Evolutionary conservation across 1,284 basidiomycete genomes (phyloP).

Genomic region (Malassezia arunalokei): DNA sequence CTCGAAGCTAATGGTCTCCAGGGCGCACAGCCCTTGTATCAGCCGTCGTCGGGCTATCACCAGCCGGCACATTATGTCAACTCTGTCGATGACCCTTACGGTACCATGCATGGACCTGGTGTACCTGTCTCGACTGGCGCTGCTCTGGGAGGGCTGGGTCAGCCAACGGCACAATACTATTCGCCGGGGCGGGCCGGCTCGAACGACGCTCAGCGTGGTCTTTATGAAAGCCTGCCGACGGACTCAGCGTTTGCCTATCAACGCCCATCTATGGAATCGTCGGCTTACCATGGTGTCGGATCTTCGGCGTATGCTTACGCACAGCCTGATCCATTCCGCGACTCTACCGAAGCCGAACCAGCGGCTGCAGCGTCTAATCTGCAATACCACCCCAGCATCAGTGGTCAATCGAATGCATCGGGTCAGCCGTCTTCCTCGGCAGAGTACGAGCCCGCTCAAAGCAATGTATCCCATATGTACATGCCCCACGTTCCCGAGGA

Average conservation of each 20-base stretch:
- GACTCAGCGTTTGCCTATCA: neutral
- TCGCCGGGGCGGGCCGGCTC: neutral
- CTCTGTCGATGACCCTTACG: neutral
- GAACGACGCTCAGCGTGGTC: neutral
- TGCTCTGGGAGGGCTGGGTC: neutral
- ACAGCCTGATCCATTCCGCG: neutral
- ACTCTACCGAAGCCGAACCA: neutral
- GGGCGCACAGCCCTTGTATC: slow-evolving; percentile 2
- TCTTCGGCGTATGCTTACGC: neutral
- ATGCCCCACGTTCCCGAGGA: neutral
- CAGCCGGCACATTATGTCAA: slow-evolving; percentile 2
- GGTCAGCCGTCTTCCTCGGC: slow-evolving; percentile 1
- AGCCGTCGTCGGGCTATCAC: slow-evolving; percentile 8
- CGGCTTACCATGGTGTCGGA: neutral
- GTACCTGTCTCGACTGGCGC: neutral
- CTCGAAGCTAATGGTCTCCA: neutral
- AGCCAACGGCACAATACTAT: neutral
- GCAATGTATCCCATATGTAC: neutral
- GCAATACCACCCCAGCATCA: neutral
- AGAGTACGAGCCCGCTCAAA: slow-evolving; percentile 4
- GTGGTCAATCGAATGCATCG: neutral
- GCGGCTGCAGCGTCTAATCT: neutral
- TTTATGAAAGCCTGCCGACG: slow-evolving; percentile 6
- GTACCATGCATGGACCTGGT: neutral
- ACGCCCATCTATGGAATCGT: neutral